Conservation (phyloP, 2,329 filamentous ascomycete species). For the Ascochyta pisi region DNA sequence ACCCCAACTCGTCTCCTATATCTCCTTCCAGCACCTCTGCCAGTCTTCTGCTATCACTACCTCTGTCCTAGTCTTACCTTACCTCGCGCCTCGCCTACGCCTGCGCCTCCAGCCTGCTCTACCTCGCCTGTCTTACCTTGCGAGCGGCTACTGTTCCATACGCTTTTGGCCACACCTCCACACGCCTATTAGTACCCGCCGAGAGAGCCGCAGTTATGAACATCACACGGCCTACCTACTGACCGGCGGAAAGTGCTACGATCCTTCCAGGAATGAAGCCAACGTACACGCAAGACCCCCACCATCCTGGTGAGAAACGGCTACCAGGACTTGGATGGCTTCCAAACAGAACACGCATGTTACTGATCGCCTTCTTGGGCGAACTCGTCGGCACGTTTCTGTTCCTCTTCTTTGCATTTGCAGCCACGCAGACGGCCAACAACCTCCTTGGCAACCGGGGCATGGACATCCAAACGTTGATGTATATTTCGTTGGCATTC, state of each 20-base stretch:
- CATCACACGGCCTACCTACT: constrained; percentile 33
- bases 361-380: constrained; percentile 56
- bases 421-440: constrained; percentile 49
- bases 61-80: constrained; percentile 19
- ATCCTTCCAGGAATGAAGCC: constrained; percentile 50
- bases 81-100: constrained; percentile 5
- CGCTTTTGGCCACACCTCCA: constrained; percentile 27
- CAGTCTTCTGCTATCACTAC: constrained; percentile 5
- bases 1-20: constrained; percentile 5
- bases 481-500: constrained; percentile 48
- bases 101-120: constrained; percentile 13
- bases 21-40: background rate
- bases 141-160: constrained; percentile 30
- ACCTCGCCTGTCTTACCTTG: constrained; percentile 22
- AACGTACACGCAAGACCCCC: constrained; percentile 41
- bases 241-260: constrained; percentile 44
- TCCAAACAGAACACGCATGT: constrained; percentile 52
- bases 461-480: constrained; percentile 35
- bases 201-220: constrained; percentile 44
- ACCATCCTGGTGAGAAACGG: constrained; percentile 46
- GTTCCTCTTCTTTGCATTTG: constrained; percentile 52
- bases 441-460: constrained; percentile 33
- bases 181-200: constrained; percentile 19
- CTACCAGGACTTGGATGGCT: constrained; percentile 52
- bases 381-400: constrained; percentile 50